Evolutionary conservation across 1,139 yeast genomes (phyloP).

Genomic region (Pneumocystis sp.): DNA sequence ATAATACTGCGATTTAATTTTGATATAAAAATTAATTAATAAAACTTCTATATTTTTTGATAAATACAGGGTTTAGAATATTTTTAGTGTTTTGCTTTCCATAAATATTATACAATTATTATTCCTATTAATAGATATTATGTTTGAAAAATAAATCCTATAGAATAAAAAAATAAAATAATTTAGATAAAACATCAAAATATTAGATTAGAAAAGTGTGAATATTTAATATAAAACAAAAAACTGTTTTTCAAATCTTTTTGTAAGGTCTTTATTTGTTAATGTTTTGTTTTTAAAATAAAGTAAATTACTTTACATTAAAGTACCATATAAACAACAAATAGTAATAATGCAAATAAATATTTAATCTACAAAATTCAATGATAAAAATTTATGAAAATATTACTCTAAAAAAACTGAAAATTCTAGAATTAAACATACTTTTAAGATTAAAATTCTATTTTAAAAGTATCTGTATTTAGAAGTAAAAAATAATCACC

Average conservation of each 20-base stretch:
- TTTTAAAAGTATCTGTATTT: too few relatives aligned
- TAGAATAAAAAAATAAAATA: too few relatives aligned
- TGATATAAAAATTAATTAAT: not conserved
- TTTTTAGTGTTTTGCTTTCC: too few relatives aligned
- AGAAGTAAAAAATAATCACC: not conserved
- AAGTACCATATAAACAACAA: not conserved
- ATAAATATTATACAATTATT: too few relatives aligned
- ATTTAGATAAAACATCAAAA: too few relatives aligned
- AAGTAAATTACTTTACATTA: too few relatives aligned
- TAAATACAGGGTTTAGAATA: not conserved
- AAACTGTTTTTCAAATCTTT: too few relatives aligned
- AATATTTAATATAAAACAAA: too few relatives aligned
- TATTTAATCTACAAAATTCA: not conserved
- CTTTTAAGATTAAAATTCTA: not conserved
- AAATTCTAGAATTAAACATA: not conserved
- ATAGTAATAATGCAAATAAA: not conserved
- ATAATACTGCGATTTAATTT: not conserved
- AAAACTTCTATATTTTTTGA: not conserved
- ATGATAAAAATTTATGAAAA: not conserved
- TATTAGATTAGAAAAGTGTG: too few relatives aligned
- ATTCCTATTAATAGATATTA: too few relatives aligned
- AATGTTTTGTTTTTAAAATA: too few relatives aligned
- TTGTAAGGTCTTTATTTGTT: not conserved
- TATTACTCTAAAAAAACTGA: not conserved
- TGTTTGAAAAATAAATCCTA: too few relatives aligned